Evolutionary conservation across 2,329 filamentous ascomycete genomes (phyloP).

Genomic region (Fusarium sp.): DNA sequence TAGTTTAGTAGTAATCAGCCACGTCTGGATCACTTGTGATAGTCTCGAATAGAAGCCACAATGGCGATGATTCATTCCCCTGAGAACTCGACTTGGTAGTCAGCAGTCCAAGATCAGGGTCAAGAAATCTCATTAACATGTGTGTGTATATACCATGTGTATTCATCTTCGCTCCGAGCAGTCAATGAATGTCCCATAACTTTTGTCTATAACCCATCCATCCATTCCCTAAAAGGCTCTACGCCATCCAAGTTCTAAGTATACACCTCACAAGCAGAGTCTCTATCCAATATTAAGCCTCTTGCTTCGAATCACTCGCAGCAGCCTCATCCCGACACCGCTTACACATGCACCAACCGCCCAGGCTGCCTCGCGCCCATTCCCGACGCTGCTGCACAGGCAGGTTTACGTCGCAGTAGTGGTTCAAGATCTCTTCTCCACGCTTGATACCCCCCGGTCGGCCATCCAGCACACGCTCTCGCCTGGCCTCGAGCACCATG

Average conservation of each 20-base stretch:
- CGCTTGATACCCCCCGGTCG: conserved; percentile 73
- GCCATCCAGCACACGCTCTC: conserved; percentile 66
- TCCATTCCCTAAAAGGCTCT: conserved; percentile 17
- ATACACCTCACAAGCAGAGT: neutral
- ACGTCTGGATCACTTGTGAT: neutral
- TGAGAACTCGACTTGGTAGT: neutral
- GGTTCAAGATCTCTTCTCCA: conserved; percentile 89
- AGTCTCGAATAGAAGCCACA: neutral
- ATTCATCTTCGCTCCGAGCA: conserved; percentile 10
- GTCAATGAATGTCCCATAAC: conserved; percentile 1
- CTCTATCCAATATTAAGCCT: conserved; percentile 15
- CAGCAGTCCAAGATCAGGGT: neutral
- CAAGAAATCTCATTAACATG: neutral
- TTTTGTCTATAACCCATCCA: conserved; percentile 28
- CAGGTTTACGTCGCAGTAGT: conserved; percentile 91
- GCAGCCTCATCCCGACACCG: conserved; percentile 81
- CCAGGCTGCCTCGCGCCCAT: conserved; percentile 89
- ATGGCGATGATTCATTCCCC: neutral
- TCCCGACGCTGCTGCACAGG: conserved; percentile 84
- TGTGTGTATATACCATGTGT: neutral
- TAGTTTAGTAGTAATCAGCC: neutral
- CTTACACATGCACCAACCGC: conserved; percentile 88
- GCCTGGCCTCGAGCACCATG: conserved; percentile 77
- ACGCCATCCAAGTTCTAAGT: conserved; percentile 14
- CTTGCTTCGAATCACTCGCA: conserved; percentile 12